These are phyloP conservation scores for Sordariomycetes sp. DNA, from an alignment of 2,329 filamentous ascomycete genomes.

Conservation along the genomic window DNA sequence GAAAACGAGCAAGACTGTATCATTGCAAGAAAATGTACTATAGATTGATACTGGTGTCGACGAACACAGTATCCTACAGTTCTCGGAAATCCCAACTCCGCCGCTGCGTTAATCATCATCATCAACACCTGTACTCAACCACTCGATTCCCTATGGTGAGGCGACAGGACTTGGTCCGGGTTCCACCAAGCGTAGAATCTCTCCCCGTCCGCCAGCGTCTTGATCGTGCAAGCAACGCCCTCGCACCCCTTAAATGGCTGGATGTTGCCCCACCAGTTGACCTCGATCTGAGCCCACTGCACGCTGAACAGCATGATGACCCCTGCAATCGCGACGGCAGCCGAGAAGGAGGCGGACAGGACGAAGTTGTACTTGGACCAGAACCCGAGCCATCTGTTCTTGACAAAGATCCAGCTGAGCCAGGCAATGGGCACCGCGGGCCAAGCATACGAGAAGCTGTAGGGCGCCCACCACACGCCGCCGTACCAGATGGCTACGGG, in stretches of 20 bases:
- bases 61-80: too few species aligned
- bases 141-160: not conserved
- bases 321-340: conserved; percentile 30
- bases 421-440: conserved; percentile 11
- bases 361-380: conserved; percentile 39
- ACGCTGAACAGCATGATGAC: conserved; percentile 34
- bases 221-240: conserved; percentile 7
- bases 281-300: conserved; percentile 12
- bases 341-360: conserved; percentile 29
- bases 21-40: too few species aligned
- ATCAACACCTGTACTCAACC: not conserved
- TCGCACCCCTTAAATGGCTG: conserved; percentile 9
- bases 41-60: too few species aligned
- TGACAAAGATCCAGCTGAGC: conserved; percentile 9
- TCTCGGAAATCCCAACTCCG: too few species aligned
- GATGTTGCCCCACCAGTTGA: conserved; percentile 36
- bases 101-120: not conserved
- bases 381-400: conserved; percentile 24
- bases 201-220: conserved; percentile 7
- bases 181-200: conserved; percentile 10
- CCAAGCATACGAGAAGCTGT: conserved; percentile 8
- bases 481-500: conserved; percentile 24
- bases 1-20: too few species aligned
- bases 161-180: not conserved
- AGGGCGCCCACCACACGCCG: conserved; percentile 8